phyloP scores from a whole-genome alignment of 768 basidiomycete genomes.

The Lentinus tigrinus region DNA sequence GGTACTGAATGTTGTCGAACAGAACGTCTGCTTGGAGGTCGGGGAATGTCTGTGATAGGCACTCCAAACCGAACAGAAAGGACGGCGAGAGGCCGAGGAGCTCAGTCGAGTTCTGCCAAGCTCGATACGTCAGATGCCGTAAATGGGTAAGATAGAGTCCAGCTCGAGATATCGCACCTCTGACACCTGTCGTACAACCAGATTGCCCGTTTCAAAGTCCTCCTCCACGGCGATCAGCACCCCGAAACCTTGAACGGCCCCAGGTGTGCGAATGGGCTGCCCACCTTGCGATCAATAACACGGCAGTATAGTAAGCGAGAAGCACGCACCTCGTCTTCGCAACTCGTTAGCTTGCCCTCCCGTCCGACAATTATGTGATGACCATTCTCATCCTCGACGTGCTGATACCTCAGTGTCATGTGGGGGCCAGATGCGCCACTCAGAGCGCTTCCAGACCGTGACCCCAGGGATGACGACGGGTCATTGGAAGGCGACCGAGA shows the following conservation, averaged over 20 bases:
- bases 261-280: conserved; percentile 79
- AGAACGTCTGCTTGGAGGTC: conserved; percentile 63
- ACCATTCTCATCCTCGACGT: conserved; percentile 61
- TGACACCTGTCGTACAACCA: conserved; percentile 75
- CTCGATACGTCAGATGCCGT: neutral
- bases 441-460: conserved; percentile 13
- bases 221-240: conserved; percentile 73
- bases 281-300: neutral
- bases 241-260: conserved; percentile 82
- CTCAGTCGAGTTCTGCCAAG: conserved; percentile 63
- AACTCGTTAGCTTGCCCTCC: conserved; percentile 61
- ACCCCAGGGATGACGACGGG: neutral
- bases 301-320: neutral
- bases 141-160: neutral
- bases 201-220: conserved; percentile 45
- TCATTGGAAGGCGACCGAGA: conserved; percentile 1
- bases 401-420: conserved; percentile 64
- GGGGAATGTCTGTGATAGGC: conserved; percentile 70
- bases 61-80: conserved; percentile 69
- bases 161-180: conserved; percentile 47
- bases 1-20: conserved; percentile 72
- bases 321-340: conserved; percentile 68
- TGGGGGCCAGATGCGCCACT: conserved; percentile 33
- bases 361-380: conserved; percentile 69
- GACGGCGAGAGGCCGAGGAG: conserved; percentile 71